These are phyloP conservation scores for Collybia sp. DNA, from an alignment of 768 basidiomycete species.

Conservation along the genomic window DNA sequence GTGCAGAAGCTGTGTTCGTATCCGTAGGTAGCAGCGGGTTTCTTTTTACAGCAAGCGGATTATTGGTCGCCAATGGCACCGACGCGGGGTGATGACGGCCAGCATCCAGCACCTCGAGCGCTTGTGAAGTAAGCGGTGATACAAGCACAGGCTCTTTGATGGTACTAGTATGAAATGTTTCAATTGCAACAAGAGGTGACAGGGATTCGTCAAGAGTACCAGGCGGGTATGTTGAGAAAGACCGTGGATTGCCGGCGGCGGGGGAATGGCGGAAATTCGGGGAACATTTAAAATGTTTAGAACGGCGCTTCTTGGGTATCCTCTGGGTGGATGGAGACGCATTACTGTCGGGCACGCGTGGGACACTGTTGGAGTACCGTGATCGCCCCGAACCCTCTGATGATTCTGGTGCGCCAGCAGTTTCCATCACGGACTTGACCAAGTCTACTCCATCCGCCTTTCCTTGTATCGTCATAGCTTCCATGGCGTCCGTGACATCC, in stretches of 20 bases:
- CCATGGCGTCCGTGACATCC: too few species aligned
- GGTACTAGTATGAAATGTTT: conserved; percentile 10
- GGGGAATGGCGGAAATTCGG: conserved; percentile 30
- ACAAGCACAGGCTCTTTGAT: conserved; percentile 1
- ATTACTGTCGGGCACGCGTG: too few species aligned
- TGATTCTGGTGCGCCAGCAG: too few species aligned
- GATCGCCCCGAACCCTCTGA: too few species aligned
- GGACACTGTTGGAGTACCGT: too few species aligned
- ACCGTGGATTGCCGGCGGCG: conserved; percentile 17
- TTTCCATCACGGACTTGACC: too few species aligned
- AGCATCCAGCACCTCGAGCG: too few species aligned
- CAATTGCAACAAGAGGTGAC: conserved; percentile 1
- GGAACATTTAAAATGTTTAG: conserved; percentile 4
- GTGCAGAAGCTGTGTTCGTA: conserved; percentile 5
- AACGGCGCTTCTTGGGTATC: conserved; percentile 6
- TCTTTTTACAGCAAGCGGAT: conserved; percentile 3
- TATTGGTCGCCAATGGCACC: conserved; percentile 3
- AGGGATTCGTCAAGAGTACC: conserved; percentile 3
- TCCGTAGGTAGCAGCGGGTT: conserved; percentile 9
- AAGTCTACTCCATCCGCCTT: too few species aligned
- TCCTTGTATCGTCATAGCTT: too few species aligned
- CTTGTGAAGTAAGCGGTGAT: too few species aligned
- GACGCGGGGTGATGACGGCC: background rate
- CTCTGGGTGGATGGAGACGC: background rate
- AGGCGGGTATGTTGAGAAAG: conserved; percentile 13